Evolutionary conservation across 768 basidiomycete species (phyloP).

Genomic region (Leucocoprinus leucothites): DNA sequence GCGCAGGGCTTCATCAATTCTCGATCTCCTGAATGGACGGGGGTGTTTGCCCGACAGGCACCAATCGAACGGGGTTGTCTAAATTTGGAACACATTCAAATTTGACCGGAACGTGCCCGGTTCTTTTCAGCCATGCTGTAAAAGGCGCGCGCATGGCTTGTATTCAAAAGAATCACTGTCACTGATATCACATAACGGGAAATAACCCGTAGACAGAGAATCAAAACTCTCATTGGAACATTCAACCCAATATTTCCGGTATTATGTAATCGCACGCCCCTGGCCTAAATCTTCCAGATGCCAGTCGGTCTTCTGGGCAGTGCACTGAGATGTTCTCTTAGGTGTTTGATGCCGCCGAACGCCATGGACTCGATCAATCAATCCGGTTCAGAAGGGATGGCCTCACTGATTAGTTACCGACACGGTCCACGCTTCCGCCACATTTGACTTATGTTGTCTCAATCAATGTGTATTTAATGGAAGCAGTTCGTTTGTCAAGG

Average conservation of each 20-base stretch:
- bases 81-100: background rate
- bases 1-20: no score
- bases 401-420: slow-evolving; percentile 14
- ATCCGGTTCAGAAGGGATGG: background rate
- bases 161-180: slow-evolving; percentile 1
- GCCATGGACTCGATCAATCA: slow-evolving; percentile 10
- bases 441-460: slow-evolving; percentile 21
- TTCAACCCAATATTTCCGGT: background rate
- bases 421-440: slow-evolving; percentile 22
- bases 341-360: background rate
- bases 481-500: slow-evolving; percentile 30
- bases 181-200: background rate
- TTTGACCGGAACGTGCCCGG: slow-evolving; percentile 13
- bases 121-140: slow-evolving; percentile 13
- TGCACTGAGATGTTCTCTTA: background rate
- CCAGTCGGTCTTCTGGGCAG: slow-evolving; percentile 2
- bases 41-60: slow-evolving; percentile 36
- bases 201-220: background rate
- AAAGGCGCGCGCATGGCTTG: slow-evolving; percentile 9
- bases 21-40: slow-evolving; percentile 34
- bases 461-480: slow-evolving; percentile 26
- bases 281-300: slow-evolving; percentile 1
- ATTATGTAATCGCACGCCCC: slow-evolving; percentile 4
- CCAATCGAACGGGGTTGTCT: slow-evolving; percentile 11
- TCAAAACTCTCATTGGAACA: no score